Evolutionary conservation across 2,329 filamentous ascomycete species (phyloP), one percentile per base, ranked within the genome.

Genomic region (Macrophomina pseudophaseolina): DNA sequence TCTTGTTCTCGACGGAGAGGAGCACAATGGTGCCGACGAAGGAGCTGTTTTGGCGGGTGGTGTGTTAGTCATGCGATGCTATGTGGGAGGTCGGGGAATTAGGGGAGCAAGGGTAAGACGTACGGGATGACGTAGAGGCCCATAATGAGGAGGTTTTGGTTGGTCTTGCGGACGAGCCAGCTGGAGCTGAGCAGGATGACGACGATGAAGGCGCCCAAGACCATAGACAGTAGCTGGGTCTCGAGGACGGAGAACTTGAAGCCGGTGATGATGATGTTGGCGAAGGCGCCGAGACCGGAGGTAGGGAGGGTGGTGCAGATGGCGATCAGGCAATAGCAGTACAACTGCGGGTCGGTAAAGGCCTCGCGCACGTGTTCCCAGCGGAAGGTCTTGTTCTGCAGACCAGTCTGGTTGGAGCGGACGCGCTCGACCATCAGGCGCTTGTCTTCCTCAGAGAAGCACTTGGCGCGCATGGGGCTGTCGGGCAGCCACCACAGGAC

Each of bases 191-290:
- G 79, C 1, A 93, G 81, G 4, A 92, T 86, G 56, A 89, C 81
- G 68, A 93, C 91, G 71, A 93, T 92, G 70, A 91, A 91, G 46
- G 86, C 87, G 5, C 91, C 91, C 0, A 92, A 81, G 0, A 92
- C 90, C 89, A 93, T 92, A 46, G 89, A 86, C 30, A 94, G 80
- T 1, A 94, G 80, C 77, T 93, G 90, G 0, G 90, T 92, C 76
- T 93, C 80, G 6, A 92, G 81, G 0, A 81, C 80, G 0, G 80
- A 83, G 72, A 93, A 94, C 0, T 88, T 79, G 67, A 93, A 88
- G n/a, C 83, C 82, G 65, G 84, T 75, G 76, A 93, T 91, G 71
- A 94, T 90, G 71, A 93, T 90, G 69, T 90, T 90, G 64, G 89
- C 87, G 74, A 92, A 93, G 0, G 87, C 88, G 6, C 91, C 90